phyloP scores from a whole-genome alignment of 345 rosid species.

The Fremontodendron californicum region DNA sequence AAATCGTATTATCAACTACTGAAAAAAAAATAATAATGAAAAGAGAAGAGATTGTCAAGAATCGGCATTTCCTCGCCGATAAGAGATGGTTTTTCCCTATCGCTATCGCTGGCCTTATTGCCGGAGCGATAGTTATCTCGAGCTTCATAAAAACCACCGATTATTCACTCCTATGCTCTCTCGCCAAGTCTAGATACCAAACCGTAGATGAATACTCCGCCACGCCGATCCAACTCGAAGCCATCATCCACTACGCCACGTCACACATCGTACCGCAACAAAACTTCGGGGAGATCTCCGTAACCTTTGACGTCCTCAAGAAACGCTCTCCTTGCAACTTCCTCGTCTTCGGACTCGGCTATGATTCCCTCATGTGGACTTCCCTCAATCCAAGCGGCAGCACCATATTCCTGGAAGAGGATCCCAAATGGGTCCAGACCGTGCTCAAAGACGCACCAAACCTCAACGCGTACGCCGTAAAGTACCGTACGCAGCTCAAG shows the following conservation, averaged over 20 bases:
- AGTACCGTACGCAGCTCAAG: constrained; percentile 59
- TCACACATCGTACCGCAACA: constrained; percentile 56
- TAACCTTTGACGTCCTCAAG: constrained; percentile 51
- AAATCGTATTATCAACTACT: not conserved
- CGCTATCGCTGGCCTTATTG: constrained; percentile 40
- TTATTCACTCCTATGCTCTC: constrained; percentile 9
- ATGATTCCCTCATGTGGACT: constrained; percentile 74
- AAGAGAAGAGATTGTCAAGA: constrained; percentile 19
- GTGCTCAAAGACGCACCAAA: constrained; percentile 46
- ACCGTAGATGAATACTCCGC: constrained; percentile 31
- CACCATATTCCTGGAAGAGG: constrained; percentile 75
- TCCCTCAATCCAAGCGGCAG: constrained; percentile 66
- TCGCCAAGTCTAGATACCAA: constrained; percentile 21
- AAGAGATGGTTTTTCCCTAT: constrained; percentile 32
- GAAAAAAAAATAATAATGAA: not conserved
- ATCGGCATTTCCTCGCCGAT: constrained; percentile 17
- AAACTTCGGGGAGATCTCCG: constrained; percentile 43
- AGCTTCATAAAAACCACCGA: not conserved
- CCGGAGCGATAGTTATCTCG: constrained; percentile 43
- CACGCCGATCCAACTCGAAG: constrained; percentile 53
- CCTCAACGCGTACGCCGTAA: constrained; percentile 55
- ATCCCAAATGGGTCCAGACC: constrained; percentile 51
- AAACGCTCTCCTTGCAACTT: constrained; percentile 54
- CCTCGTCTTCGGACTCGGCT: constrained; percentile 72
- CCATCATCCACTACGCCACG: constrained; percentile 76